phyloP scores from a whole-genome alignment of 2,329 filamentous ascomycete species.

The Sarocladiaceae sp. region DNA sequence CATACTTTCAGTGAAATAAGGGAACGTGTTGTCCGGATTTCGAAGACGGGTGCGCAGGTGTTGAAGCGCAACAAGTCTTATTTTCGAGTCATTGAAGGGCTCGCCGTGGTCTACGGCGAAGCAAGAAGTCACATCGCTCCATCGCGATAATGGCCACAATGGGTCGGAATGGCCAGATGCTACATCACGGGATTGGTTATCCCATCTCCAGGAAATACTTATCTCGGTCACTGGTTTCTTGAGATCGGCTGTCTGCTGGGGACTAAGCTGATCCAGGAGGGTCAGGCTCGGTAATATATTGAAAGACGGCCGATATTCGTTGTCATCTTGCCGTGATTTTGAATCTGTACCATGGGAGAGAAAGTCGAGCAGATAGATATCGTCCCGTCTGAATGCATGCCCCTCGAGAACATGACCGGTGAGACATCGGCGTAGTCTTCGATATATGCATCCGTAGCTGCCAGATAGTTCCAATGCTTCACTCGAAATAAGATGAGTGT shows the following conservation, averaged over 20 bases:
- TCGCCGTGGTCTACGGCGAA: neutral
- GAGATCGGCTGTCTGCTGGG: neutral
- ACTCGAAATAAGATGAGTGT: neutral
- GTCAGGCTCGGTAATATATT: too few relatives aligned
- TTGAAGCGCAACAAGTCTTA: neutral
- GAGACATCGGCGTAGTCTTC: neutral
- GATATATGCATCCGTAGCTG: neutral
- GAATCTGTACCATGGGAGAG: too few relatives aligned
- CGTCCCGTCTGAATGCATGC: neutral
- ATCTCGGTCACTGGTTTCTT: neutral
- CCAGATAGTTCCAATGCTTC: neutral
- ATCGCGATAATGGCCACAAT: neutral
- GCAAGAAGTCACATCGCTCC: neutral
- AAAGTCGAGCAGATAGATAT: too few relatives aligned
- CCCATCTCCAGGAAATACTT: too few relatives aligned
- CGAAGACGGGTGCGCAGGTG: neutral
- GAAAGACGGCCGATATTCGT: too few relatives aligned
- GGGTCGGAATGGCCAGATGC: neutral
- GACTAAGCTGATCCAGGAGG: neutral
- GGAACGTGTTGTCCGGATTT: neutral
- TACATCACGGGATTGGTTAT: too few relatives aligned
- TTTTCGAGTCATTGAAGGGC: neutral
- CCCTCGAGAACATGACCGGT: neutral
- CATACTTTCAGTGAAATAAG: too few relatives aligned
- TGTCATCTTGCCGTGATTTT: too few relatives aligned